Conservation (phyloP, 1,284 basidiomycete genomes). For the Fomitopsis schrenkii region DNA sequence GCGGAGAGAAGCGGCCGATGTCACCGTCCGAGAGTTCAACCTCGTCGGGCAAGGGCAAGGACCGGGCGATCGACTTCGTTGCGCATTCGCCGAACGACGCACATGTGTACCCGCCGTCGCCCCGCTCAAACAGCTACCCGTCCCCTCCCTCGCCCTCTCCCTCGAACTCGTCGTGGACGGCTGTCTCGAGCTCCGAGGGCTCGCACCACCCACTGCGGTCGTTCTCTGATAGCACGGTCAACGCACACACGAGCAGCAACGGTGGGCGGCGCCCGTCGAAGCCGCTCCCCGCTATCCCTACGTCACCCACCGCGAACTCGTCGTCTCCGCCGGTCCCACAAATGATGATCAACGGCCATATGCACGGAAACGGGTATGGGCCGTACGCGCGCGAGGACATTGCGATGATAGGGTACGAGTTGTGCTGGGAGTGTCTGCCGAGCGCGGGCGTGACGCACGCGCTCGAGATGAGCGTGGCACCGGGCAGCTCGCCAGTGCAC, state of each 20-base stretch:
- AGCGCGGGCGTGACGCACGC: conserved; percentile 75
- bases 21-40: conserved; percentile 18
- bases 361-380: neutral
- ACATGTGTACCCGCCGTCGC: conserved; percentile 11
- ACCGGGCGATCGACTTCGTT: conserved; percentile 14
- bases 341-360: neutral
- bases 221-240: conserved; percentile 14
- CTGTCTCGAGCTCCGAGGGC: conserved; percentile 12
- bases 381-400: neutral
- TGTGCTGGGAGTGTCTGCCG: conserved; percentile 78
- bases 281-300: conserved; percentile 13
- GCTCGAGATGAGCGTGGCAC: conserved; percentile 49
- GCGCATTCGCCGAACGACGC: conserved; percentile 3
- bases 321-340: conserved; percentile 4
- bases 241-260: conserved; percentile 11
- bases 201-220: conserved; percentile 11
- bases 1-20: conserved; percentile 65
- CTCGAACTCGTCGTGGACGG: conserved; percentile 37
- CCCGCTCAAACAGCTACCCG: neutral
- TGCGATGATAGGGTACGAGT: conserved; percentile 61
- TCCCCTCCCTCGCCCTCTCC: conserved; percentile 20
- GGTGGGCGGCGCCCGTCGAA: conserved; percentile 2
- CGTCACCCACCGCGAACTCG: neutral
- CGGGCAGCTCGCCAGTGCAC: conserved; percentile 39
- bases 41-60: conserved; percentile 26